Base-by-base conservation (phyloP, 208 protist genomes). In the Phytomonas francai region DNA sequence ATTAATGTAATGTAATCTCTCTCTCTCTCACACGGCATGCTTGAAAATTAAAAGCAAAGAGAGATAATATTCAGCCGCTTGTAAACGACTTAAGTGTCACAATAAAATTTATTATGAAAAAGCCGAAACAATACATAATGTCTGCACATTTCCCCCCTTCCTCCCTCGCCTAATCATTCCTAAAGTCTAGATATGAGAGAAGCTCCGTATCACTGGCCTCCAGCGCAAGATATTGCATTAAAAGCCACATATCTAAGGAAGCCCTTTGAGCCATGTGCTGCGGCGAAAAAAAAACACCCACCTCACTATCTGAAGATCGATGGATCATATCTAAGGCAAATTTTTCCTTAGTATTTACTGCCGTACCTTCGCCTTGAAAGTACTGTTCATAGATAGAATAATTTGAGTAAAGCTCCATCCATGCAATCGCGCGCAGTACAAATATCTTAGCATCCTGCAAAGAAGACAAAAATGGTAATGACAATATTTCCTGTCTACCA, bases 361-460 rank as follows among this genome's bases (percentile, higher is more conserved):
- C 12, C 3, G 14, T 22, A 49, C 14, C 39, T 9, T 49, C 14
- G 12, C 1, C 12, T 32, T 12, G 14, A 33, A 27, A 14, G 58
- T 25, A 29, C 49, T 39, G 27, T 12, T 56, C 7, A 58, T 59
- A 49, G 49, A 29, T 31, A 16, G 29, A 49, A 51, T 68, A 49
- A 62, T 82, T 92, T 56, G 76, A 74, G 65, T 73, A 75, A 14
- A 89, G 75, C 76, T 90, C 84, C 60, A 80, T 77, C 84, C 82
- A 90, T 58, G 84, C 85, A n/a, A 90, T 73, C 2, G 79, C 84
- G 45, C 87, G 82, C 29, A 90, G 58, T 49, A 87, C 62, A 49
- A 49, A 49, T 49, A 49, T 3, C 14, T 49, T 49, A 19, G 39
- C 39, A 49, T 49, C 39, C 39, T 49, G 39, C 12, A 49, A 49